Conservation (phyloP, 768 basidiomycete species). For the Lyophyllum atratum region DNA sequence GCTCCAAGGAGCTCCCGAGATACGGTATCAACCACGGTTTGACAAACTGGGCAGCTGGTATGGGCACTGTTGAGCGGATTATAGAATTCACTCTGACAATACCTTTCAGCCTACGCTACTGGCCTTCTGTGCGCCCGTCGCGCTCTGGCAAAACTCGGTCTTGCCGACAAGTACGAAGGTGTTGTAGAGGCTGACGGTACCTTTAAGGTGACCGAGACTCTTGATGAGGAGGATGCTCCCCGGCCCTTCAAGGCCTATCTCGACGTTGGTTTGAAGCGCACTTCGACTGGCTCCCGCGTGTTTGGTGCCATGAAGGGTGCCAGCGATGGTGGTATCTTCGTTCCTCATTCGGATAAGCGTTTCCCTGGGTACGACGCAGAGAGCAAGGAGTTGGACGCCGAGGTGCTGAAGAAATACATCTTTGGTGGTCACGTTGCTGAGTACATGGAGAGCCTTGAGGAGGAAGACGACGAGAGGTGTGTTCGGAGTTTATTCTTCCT, state of each 20-base stretch:
- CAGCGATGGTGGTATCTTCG: slow-evolving; percentile 94
- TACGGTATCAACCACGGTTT: slow-evolving; percentile 99
- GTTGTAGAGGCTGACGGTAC: slow-evolving; percentile 89
- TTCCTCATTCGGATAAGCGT: slow-evolving; percentile 96
- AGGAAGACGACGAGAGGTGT: slow-evolving; percentile 97
- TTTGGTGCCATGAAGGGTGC: slow-evolving; percentile 99
- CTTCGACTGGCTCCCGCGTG: slow-evolving; percentile 95
- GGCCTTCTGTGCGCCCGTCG: slow-evolving; percentile 95
- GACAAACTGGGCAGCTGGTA: slow-evolving; percentile 98
- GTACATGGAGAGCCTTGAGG: slow-evolving; percentile 99
- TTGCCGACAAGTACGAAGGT: slow-evolving; percentile 98
- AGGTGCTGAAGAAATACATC: slow-evolving; percentile 97
- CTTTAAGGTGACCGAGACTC: slow-evolving; percentile 75
- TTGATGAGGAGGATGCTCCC: slow-evolving; percentile 91
- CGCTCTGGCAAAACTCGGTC: slow-evolving; percentile 91
- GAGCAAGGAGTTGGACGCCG: slow-evolving; percentile 88
- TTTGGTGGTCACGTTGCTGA: slow-evolving; percentile 97
- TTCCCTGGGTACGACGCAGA: slow-evolving; percentile 98
- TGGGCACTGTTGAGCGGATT: slow-evolving; percentile 13
- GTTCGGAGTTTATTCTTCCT: slow-evolving; percentile 16
- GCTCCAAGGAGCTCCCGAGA: slow-evolving; percentile 87
- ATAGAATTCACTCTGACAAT: slow-evolving; percentile 1
- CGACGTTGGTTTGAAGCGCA: slow-evolving; percentile 97
- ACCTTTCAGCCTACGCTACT: slow-evolving; percentile 83
- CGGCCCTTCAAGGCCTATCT: slow-evolving; percentile 99